Base-by-base conservation (phyloP, 1,139 yeast genomes). In the Pichia sp. region DNA sequence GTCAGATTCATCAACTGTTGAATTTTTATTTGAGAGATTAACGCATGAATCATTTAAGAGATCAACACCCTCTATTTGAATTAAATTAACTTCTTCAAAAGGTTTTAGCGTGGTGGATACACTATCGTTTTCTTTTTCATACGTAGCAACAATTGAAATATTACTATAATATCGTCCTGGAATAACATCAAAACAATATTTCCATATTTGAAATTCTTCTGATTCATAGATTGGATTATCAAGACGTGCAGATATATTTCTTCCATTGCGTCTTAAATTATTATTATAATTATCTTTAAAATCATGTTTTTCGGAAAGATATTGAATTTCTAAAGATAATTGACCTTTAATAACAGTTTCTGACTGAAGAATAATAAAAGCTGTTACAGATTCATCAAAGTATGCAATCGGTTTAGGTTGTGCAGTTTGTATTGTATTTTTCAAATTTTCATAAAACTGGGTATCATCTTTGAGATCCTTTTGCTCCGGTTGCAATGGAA, bases 351-450 rank as follows among this genome's bases (percentile, higher is more conserved):
- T 23, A 3, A 42, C 33, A 3, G 29, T 12, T 2, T 36, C 37
- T 10, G 41, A 30, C 6, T 40, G 37, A 3, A 51, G 43, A 5
- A 55, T 39, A 4, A 57, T 44, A 24, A 49, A 53, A 2, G 47
- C 35, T 2, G 31, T 37, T 20, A 58, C 29, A 22, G 16, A 26
- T 36, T 58, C 61, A 41, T 58, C 62, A 35, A 59, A 58, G 30
- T 48, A 58, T 4, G 50, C 61, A 26, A 45, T 20, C 4, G 36
- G n/a, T 33, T 47, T 32, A 8, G 35, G 11, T 22, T 32, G 10
- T n/a, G 8, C 23, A 1, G 26, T 32, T 43, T 5, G 9, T n/a
- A 33, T 33, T 6, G 16, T n/a, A 8, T n/a, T 33, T 33, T 33
- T 23, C 27, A 24, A n/a, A 24, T 7, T 23, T 22, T 24, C 3